Evolutionary conservation across 331 rosid genomes (phyloP).

Genomic region (Ulmus americana): DNA sequence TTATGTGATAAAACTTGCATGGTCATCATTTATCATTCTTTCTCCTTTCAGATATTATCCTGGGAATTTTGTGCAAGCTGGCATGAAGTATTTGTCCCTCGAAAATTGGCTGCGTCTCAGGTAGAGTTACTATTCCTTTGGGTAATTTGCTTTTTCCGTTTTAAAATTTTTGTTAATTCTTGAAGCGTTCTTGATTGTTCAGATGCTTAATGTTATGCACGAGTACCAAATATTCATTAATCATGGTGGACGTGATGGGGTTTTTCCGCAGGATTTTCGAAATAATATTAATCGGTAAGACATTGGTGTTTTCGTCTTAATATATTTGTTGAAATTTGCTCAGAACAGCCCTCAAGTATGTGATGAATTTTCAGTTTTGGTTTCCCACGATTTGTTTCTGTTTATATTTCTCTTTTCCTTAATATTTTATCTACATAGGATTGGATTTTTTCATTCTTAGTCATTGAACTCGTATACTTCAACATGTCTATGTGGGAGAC

Average conservation of each 20-base stretch:
- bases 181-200: constrained; percentile 6
- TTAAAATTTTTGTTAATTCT: background rate
- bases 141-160: no score
- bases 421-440: no score
- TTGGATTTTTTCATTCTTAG: no score
- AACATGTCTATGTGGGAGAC: no score
- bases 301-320: background rate
- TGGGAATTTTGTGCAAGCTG: constrained; percentile 30
- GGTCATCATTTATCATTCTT: background rate
- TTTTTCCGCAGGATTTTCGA: constrained; percentile 9
- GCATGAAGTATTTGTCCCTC: constrained; percentile 26
- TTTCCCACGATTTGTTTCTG: no score
- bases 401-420: no score
- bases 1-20: background rate
- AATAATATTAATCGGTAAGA: constrained; percentile 23
- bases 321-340: background rate
- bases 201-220: constrained; percentile 19
- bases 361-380: background rate
- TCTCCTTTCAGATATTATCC: constrained; percentile 26
- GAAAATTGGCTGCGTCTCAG: constrained; percentile 16
- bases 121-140: background rate
- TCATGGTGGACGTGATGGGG: constrained; percentile 16
- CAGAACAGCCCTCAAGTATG: background rate
- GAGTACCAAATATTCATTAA: constrained; percentile 8
- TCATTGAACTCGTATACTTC: no score